Conservation (phyloP, 257 asterid genomes). For the Solanum appendiculatum region DNA sequence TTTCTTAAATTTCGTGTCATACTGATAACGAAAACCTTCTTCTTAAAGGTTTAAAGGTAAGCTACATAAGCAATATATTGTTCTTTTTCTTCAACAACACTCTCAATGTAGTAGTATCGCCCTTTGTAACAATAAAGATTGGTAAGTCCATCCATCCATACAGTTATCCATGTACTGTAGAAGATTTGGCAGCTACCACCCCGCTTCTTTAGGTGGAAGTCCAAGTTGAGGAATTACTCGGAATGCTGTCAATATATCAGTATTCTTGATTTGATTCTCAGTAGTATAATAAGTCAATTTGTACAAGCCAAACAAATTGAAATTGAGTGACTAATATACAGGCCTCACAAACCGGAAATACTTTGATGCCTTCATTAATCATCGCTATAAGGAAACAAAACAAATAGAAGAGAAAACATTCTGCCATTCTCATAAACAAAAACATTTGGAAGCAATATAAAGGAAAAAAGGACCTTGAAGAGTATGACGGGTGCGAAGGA, state of each 20-base stretch:
- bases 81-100: neutral
- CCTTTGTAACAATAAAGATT: neutral
- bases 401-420: neutral
- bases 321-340: neutral
- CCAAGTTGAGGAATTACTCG: no score
- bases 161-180: neutral
- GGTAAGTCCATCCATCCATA: neutral
- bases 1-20: neutral
- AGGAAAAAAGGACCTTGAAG: constrained; percentile 31
- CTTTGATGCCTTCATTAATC: neutral
- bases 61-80: neutral
- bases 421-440: neutral
- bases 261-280: neutral
- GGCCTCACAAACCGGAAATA: neutral
- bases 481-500: constrained; percentile 58
- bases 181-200: neutral
- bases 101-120: neutral
- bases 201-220: neutral
- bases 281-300: neutral
- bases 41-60: neutral
- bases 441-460: neutral
- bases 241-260: no score
- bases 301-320: neutral
- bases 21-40: neutral
- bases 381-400: neutral